A percentile compares a stretch with the other conserved stretches of the same genome.
These are phyloP conservation scores for Quercus robur DNA, from an alignment of 306 rosid genomes.

Conservation along the genomic window DNA sequence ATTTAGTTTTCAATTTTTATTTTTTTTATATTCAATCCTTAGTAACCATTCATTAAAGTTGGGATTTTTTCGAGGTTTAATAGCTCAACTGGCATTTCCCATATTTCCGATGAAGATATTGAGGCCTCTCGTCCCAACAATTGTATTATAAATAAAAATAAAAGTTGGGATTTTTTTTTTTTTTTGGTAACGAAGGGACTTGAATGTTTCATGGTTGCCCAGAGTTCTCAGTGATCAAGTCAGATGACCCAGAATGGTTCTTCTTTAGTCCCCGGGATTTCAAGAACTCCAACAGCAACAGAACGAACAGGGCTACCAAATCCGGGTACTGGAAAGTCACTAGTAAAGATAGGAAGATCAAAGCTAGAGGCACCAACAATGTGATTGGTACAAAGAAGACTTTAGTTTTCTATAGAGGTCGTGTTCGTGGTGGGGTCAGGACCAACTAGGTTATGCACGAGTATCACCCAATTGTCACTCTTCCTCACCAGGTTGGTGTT, in stretches of 20 bases:
- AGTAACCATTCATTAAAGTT: not conserved
- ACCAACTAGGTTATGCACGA: slow-evolving; percentile 74
- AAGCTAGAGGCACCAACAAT: slow-evolving; percentile 1
- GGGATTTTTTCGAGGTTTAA: too few species aligned
- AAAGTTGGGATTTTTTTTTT: not conserved
- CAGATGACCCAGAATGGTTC: slow-evolving; percentile 57
- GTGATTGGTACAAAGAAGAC: slow-evolving; percentile 62
- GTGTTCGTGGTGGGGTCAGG: slow-evolving; percentile 16
- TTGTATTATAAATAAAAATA: too few species aligned
- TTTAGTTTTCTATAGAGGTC: slow-evolving; percentile 47
- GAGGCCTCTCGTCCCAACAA: too few species aligned
- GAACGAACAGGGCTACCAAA: slow-evolving; percentile 38
- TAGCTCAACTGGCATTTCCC: too few species aligned
- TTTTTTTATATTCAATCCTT: too few species aligned
- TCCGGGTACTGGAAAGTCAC: slow-evolving; percentile 75
- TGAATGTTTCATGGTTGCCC: not conserved
- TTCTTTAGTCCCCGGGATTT: slow-evolving; percentile 43
- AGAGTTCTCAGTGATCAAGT: slow-evolving; percentile 30
- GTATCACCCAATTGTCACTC: slow-evolving; percentile 28
- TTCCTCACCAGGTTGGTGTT: slow-evolving; percentile 33
- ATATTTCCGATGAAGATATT: too few species aligned
- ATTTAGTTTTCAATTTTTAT: too few species aligned
- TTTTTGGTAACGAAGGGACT: not conserved
- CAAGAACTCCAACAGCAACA: slow-evolving; percentile 29
- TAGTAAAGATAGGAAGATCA: slow-evolving; percentile 35